A percentile compares a stretch with the other conserved stretches of the same genome.
Evolutionary conservation across 495 filamentous ascomycete species (phyloP).

Genomic region (Aspergillus taichungensis): DNA sequence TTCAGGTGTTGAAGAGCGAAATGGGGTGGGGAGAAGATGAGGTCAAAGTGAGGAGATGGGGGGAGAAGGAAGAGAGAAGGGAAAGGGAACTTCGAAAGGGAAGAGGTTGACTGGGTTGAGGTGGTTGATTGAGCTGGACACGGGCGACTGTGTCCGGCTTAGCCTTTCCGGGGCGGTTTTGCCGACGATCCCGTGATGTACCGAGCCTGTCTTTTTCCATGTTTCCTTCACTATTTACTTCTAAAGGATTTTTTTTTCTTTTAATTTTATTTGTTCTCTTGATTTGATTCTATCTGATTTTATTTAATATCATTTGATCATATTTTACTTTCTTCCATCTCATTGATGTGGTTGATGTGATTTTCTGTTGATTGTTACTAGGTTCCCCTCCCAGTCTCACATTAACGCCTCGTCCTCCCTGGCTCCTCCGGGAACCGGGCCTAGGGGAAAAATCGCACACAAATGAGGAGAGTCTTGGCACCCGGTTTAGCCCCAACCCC

Average conservation of each 20-base stretch:
- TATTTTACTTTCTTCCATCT: no score
- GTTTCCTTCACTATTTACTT: not conserved
- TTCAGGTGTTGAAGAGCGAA: slow-evolving; percentile 49
- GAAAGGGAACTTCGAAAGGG: slow-evolving; percentile 25
- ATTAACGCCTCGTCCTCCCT: not conserved
- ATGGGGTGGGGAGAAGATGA: slow-evolving; percentile 21
- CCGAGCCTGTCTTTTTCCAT: slow-evolving; percentile 16
- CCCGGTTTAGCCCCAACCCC: slow-evolving; percentile 26
- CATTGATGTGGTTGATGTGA: no score
- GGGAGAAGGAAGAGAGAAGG: slow-evolving; percentile 30
- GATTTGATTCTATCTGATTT: no score
- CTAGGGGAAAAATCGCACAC: slow-evolving; percentile 22
- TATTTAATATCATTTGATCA: no score
- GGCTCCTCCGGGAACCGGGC: not conserved
- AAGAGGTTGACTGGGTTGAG: slow-evolving; percentile 21
- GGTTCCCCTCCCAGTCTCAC: slow-evolving; percentile 3
- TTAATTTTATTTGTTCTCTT: not conserved
- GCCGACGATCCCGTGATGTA: slow-evolving; percentile 44
- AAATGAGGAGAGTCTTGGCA: slow-evolving; percentile 33
- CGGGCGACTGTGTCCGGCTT: slow-evolving; percentile 25
- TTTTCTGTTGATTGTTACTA: no score
- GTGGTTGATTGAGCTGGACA: slow-evolving; percentile 34
- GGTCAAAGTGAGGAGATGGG: slow-evolving; percentile 23
- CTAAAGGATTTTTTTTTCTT: not conserved
- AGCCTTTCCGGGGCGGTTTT: slow-evolving; percentile 43